phyloP scores from a whole-genome alignment of 495 filamentous ascomycete genomes.

The Penicillium flavigenum region DNA sequence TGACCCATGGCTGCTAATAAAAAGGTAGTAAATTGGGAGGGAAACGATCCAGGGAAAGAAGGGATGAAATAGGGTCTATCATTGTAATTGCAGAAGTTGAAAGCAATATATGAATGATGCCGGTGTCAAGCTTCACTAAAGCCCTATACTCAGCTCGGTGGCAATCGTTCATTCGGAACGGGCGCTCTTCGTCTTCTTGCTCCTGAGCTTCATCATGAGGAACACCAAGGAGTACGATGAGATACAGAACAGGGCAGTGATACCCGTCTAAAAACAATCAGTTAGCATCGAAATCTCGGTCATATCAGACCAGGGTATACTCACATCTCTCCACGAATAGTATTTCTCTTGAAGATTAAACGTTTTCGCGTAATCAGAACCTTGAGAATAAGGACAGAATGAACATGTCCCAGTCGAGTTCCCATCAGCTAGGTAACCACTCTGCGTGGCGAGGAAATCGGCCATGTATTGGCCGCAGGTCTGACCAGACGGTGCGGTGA shows the following conservation, averaged over 20 bases:
- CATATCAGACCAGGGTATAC: conserved; percentile 8
- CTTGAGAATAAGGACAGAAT: conserved; percentile 56
- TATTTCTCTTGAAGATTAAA: conserved; percentile 43
- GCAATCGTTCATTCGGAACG: conserved; percentile 23
- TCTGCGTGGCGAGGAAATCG: conserved; percentile 47
- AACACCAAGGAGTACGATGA: conserved; percentile 40
- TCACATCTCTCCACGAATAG: conserved; percentile 47
- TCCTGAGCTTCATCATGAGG: conserved; percentile 46
- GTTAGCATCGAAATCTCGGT: conserved; percentile 13
- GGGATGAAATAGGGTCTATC: not conserved
- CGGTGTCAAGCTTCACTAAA: not conserved
- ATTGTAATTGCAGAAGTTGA: not conserved
- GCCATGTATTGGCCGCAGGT: conserved; percentile 68
- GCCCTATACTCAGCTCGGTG: not conserved
- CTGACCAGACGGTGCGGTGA: conserved; percentile 59
- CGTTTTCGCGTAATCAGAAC: conserved; percentile 41
- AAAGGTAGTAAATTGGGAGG: not conserved
- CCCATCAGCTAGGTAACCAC: conserved; percentile 60
- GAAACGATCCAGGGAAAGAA: not conserved
- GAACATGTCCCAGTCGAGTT: conserved; percentile 54
- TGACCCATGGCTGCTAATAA: not conserved
- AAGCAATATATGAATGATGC: not conserved
- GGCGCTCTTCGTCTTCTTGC: conserved; percentile 46
- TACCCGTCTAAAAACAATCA: conserved; percentile 30
- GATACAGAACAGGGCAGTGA: conserved; percentile 46